Evolutionary conservation across 805 yeast genomes (phyloP).

Genomic region (Candida railenensis): DNA sequence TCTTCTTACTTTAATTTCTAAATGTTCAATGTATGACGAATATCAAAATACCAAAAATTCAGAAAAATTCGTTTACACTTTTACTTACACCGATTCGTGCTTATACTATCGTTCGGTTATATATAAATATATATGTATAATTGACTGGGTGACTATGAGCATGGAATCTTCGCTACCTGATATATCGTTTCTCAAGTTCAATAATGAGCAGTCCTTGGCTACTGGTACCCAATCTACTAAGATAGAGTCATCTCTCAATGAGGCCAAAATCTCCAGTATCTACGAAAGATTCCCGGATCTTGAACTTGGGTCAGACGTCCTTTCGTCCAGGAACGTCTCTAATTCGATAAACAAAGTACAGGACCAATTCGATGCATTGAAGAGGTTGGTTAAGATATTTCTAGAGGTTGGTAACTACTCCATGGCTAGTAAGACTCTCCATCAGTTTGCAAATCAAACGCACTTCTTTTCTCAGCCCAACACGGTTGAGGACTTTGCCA

Average conservation of each 20-base stretch:
- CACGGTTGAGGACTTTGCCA: constrained; percentile 12
- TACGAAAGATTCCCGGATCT: background rate
- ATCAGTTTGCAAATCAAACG: constrained; percentile 14
- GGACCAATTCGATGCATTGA: background rate
- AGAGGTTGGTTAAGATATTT: background rate
- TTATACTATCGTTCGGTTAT: too few relatives aligned
- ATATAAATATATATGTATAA: too few relatives aligned
- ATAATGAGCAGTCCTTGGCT: too few relatives aligned
- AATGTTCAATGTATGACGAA: too few relatives aligned
- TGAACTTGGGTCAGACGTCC: background rate
- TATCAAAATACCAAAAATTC: too few relatives aligned
- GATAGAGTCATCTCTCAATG: background rate
- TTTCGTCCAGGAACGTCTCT: background rate
- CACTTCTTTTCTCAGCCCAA: constrained; percentile 25
- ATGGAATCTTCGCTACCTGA: background rate
- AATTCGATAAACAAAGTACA: background rate
- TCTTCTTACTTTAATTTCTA: too few relatives aligned
- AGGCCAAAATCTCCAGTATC: background rate
- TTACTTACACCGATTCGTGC: too few relatives aligned
- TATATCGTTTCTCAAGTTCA: background rate
- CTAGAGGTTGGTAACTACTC: constrained; percentile 1
- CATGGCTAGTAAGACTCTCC: constrained; percentile 10
- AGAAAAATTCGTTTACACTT: too few relatives aligned
- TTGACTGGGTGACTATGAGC: too few relatives aligned
- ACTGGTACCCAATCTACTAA: too few relatives aligned